Evolutionary conservation across 208 protist genomes (phyloP).

Genomic region (Trypanosoma avium): DNA sequence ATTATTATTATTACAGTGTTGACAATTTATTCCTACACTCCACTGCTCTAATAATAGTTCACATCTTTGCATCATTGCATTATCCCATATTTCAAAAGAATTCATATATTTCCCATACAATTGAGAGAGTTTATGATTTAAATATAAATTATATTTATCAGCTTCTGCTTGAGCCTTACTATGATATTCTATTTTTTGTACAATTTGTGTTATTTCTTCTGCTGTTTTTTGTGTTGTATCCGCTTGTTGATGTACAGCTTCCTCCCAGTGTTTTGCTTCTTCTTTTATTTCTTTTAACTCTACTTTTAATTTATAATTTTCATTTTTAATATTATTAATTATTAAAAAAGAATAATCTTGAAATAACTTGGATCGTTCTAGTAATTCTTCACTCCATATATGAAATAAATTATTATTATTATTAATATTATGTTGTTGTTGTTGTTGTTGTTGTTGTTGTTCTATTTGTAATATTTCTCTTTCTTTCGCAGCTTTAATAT

Average conservation of each 20-base stretch:
- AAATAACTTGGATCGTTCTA: conserved; percentile 6
- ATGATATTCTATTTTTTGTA: not conserved
- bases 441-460: too few relatives aligned
- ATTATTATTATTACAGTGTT: too few relatives aligned
- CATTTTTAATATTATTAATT: not conserved
- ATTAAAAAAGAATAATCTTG: not conserved
- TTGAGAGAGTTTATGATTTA: not conserved
- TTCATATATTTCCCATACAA: conserved; percentile 4
- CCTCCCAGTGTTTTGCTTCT: not conserved
- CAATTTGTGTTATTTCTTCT: not conserved
- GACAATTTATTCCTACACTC: not conserved
- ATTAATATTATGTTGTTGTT: too few relatives aligned
- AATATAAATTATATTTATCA: not conserved
- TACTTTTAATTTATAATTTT: not conserved
- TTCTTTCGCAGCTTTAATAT: too few relatives aligned
- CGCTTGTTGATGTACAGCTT: not conserved
- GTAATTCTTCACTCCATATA: conserved; percentile 9
- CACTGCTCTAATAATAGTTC: conserved; percentile 14
- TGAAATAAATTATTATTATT: not conserved
- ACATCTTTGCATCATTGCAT: conserved; percentile 8
- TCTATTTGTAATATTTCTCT: too few relatives aligned
- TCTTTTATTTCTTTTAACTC: conserved; percentile 1
- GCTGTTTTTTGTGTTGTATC: conserved; percentile 1
- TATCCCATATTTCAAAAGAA: conserved; percentile 7
- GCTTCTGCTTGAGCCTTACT: not conserved